Evolutionary conservation across 306 rosid genomes (phyloP), one percentile per base, ranked within the genome.

Genomic region (Delonix regia): DNA sequence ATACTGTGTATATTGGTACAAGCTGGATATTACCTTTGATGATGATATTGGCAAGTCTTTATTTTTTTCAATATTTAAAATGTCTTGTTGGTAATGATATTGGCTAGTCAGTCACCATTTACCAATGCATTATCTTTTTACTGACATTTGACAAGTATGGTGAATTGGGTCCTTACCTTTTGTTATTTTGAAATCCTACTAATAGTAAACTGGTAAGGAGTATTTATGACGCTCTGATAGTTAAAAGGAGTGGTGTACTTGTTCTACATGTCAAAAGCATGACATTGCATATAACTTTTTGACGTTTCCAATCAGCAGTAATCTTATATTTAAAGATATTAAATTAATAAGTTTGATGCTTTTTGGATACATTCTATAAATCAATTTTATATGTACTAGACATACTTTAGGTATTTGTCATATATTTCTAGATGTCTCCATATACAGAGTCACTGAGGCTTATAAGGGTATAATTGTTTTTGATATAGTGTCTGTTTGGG

Each of bases 11-110:
- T 60, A 65, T 55, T 65, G 64, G 25, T 30, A 78, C 69, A 68
- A 77, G 63, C 24, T 56, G 71, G 38, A 64, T 38, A 65, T 73
- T 67, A 25, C 25, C 61, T 18, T 62, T 71, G 36, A 33, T 62
- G 27, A 52, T 52, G 45, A 57, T 53, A 10, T 28, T 76, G 30
- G 61, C 25, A 64, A 71, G 55, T 71, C 39, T 16, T n/a, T 76
- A 36, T 49, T 21, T 11, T 75, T 15, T 18, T 4, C 6, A 2
- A n/a, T n/a, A n/a, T n/a, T 36, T 36, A 3, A 41, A 41, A 7
- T 41, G 45, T 9, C 45, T 41, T 41, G 45, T 63, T 71, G 36
- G 34, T 63, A 22, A 55, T 55, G 39, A 49, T 45, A 12, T 33
- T 77, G 34, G 62, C 36, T 55, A 72, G 56, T 71, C 51, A 18